Evolutionary conservation across 768 basidiomycete species (phyloP).

Genomic region (Amyloporia xantha): DNA sequence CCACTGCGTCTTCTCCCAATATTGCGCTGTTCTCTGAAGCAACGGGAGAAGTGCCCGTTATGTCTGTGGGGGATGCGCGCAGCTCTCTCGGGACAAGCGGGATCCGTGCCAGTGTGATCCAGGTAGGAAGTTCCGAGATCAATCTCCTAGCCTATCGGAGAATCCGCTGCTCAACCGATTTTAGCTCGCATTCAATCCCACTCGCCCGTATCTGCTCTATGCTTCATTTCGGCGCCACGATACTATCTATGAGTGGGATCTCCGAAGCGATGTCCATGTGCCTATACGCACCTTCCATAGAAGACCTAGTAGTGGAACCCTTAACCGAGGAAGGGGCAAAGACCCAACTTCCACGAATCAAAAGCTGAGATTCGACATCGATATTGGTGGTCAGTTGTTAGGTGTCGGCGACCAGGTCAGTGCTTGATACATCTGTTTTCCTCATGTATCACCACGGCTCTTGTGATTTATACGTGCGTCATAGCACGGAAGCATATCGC

Average conservation of each 20-base stretch:
- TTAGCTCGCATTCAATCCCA: slow-evolving; percentile 78
- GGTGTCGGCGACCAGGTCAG: slow-evolving; percentile 64
- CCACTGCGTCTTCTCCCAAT: slow-evolving; percentile 39
- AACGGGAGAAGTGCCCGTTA: slow-evolving; percentile 44
- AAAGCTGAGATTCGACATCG: slow-evolving; percentile 70
- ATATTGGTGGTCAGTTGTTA: slow-evolving; percentile 57
- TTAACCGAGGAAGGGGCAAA: slow-evolving; percentile 1
- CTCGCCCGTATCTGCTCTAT: slow-evolving; percentile 64
- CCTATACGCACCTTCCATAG: slow-evolving; percentile 34
- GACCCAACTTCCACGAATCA: slow-evolving; percentile 53
- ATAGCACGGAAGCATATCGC: slow-evolving; percentile 51
- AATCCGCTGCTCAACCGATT: no score
- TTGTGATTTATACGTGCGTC: background rate
- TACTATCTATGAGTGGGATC: slow-evolving; percentile 70
- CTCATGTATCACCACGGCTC: background rate
- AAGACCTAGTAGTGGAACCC: background rate
- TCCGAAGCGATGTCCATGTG: slow-evolving; percentile 47
- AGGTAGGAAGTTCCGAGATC: no score
- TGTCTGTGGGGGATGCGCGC: slow-evolving; percentile 55
- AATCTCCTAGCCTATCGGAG: no score
- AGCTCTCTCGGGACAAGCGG: slow-evolving; percentile 23
- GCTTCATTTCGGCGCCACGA: slow-evolving; percentile 68
- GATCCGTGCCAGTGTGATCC: slow-evolving; percentile 41
- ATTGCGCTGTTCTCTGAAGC: slow-evolving; percentile 64
- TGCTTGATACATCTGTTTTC: slow-evolving; percentile 2